Evolutionary conservation across 352 stramenopile species (phyloP), one percentile per base, ranked within the genome.

Genomic region (Phytopythium mirpurense): DNA sequence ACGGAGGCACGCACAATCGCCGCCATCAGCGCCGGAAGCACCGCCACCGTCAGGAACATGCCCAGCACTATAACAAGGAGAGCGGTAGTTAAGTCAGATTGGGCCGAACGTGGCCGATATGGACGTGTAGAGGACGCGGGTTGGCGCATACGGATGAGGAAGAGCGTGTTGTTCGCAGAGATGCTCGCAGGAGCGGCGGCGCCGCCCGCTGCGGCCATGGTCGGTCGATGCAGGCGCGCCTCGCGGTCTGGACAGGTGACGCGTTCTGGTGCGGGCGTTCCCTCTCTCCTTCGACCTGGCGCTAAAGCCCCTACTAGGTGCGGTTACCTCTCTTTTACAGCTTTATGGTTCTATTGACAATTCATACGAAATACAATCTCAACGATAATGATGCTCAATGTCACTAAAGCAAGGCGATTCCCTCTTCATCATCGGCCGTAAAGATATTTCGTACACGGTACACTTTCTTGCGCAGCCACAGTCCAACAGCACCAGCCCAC

Each of bases 41-140:
- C 62, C n/a, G 71, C 74, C 16, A 75, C 63, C 51, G 70, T 69
- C 45, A 90, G 72, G 57, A 90, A 90, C 74, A 85, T 83, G 18
- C 79, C 79, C 21, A 90, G 70, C 7, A 67, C 79, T 90, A 35
- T 27, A 16, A 47, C 19, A 43, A 26, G 32, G 29, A 23, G 14
- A n/a, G 26, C 52, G n/a, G 14, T 27, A 29, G 14, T 53, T 10
- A 3, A 29, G 31, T 47, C 43, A 38, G 1, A 46, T 31, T 5
- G 21, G 10, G 21, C 4, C 40, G 18, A 9, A 19, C 31, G 12
- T 6, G 1, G 40, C 10, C 40, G 15, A 31, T 31, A 46, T 3
- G 21, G 34, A 42, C 19, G 14, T 27, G 29, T 18, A 23, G 26
- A 51, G 29, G 21, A 51, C 59, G 51, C 63, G 55, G 59, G 23